Evolutionary conservation across 2,329 filamentous ascomycete genomes (phyloP).

Genomic region (Epicoccum sorghinum): DNA sequence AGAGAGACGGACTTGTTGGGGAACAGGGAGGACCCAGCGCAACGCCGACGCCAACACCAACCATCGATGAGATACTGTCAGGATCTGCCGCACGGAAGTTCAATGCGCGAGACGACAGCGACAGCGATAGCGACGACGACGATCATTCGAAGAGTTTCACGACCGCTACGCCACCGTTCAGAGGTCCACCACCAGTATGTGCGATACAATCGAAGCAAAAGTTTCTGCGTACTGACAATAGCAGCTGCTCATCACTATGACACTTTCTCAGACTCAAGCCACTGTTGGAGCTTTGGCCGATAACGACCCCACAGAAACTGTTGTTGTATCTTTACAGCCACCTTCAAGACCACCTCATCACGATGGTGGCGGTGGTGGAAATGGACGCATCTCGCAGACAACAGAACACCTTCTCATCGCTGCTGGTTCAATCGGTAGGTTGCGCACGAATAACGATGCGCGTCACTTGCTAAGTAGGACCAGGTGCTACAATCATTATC

Average conservation of each 20-base stretch:
- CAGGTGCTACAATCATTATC: constrained; percentile 48
- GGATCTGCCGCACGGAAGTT: constrained; percentile 22
- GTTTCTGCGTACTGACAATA: constrained; percentile 20
- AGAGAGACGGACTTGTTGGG: constrained; percentile 25
- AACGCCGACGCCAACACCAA: constrained; percentile 24
- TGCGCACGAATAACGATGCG: background rate
- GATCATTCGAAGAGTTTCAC: constrained; percentile 19
- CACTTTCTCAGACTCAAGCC: constrained; percentile 19
- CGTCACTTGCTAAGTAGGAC: constrained; percentile 19
- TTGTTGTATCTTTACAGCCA: constrained; percentile 32
- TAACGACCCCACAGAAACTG: constrained; percentile 33
- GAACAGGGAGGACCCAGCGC: constrained; percentile 14
- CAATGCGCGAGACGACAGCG: constrained; percentile 4
- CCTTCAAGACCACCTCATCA: constrained; percentile 19
- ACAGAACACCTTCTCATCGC: constrained; percentile 50
- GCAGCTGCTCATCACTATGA: constrained; percentile 35
- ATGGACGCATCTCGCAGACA: constrained; percentile 41
- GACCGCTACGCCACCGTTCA: constrained; percentile 17
- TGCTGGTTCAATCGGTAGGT: constrained; percentile 48
- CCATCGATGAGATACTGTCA: constrained; percentile 22
- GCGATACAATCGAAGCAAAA: background rate
- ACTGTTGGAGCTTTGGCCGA: constrained; percentile 28
- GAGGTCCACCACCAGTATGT: constrained; percentile 31
- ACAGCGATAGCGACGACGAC: constrained; percentile 13
- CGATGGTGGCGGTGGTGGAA: constrained; percentile 22